Evolutionary conservation across 495 filamentous ascomycete genomes (phyloP), one percentile per base, ranked within the genome.

Genomic region (Lasiosphaeriaceae sp.): DNA sequence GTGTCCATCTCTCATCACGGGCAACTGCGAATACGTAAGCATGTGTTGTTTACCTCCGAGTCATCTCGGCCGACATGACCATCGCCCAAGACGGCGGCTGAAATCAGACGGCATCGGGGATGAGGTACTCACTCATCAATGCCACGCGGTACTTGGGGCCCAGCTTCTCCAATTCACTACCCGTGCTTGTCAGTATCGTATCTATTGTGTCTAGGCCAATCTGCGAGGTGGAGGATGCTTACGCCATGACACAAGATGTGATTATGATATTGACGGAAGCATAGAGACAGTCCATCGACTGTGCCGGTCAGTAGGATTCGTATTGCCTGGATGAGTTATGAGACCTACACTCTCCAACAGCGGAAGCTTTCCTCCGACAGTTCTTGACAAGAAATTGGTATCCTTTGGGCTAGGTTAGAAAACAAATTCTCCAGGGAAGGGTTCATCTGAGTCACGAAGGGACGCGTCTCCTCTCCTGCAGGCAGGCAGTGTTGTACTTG

Each of bases 321-420:
- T 31, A 9, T 31, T 31, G 9, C 4, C 26, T 31, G 9, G 26
- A 31, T 2, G 57, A n/a, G 37, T 5, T 1, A 1, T 34, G 11
- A n/a, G 17, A 54, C 58, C n/a, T 52, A 69, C 74, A 55, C 86
- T 83, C 55, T 92, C 84, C 8, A 96, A 81, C 3, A 98, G 75
- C 22, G 93, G 90, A 16, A 96, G 82, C 74, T 98, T 98, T 60
- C 86, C 82, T 60, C 92, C 88, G 24, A 97, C 90, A 4, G 90
- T 92, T 69, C 95, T 90, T 39, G 85, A 89, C 50, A 97, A 82
- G 68, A 98, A 98, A 70, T 97, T 97, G 74, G 92, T 96, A 74
- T 96, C 91, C 41, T n/a, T n/a, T 60, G 31, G 12, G 3, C 8
- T 20, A 9, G 19, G 24, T 61, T 17, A 64, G 64, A 31, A 7